These are phyloP conservation scores for Acanthamoeba sp. DNA, from an alignment of 208 protist species.

Conservation along the genomic window DNA sequence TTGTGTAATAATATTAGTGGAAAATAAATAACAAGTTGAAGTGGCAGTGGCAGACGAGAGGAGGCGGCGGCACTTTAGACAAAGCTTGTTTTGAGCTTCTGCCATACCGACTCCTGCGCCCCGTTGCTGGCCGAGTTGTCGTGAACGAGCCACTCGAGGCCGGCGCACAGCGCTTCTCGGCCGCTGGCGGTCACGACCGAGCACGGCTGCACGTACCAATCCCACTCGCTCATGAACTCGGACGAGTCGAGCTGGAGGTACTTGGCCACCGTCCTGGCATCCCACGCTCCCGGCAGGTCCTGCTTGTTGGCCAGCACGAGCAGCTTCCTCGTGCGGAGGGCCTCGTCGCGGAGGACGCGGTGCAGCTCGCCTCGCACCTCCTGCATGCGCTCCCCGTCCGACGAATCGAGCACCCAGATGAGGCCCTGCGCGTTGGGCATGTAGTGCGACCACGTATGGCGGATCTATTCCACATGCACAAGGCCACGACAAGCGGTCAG, in stretches of 20 bases:
- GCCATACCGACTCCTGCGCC: constrained; percentile 32
- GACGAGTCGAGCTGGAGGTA: constrained; percentile 89
- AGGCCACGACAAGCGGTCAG: not conserved
- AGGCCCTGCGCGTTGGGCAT: constrained; percentile 93
- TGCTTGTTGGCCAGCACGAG: constrained; percentile 96
- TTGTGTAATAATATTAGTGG: not conserved
- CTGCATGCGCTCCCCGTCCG: constrained; percentile 91
- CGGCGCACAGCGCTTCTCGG: constrained; percentile 91
- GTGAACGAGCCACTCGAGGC: constrained; percentile 90
- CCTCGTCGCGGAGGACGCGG: constrained; percentile 92
- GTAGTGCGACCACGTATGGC: constrained; percentile 93
- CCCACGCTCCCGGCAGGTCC: constrained; percentile 90
- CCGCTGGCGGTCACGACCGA: constrained; percentile 88
- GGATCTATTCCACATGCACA: constrained; percentile 71
- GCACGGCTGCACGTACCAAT: constrained; percentile 91
- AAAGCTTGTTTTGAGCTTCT: constrained; percentile 41
- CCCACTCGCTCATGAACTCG: constrained; percentile 84
- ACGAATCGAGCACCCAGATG: constrained; percentile 94
- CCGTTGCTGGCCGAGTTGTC: not conserved
- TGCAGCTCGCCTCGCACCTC: constrained; percentile 89
- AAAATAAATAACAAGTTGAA: constrained; percentile 6
- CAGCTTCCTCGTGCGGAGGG: constrained; percentile 91
- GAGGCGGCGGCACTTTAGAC: not conserved
- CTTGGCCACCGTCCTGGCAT: constrained; percentile 89
- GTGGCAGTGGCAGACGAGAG: not conserved